These are phyloP conservation scores for Penicillium coprophilum DNA, from an alignment of 495 filamentous ascomycete genomes.

Conservation along the genomic window DNA sequence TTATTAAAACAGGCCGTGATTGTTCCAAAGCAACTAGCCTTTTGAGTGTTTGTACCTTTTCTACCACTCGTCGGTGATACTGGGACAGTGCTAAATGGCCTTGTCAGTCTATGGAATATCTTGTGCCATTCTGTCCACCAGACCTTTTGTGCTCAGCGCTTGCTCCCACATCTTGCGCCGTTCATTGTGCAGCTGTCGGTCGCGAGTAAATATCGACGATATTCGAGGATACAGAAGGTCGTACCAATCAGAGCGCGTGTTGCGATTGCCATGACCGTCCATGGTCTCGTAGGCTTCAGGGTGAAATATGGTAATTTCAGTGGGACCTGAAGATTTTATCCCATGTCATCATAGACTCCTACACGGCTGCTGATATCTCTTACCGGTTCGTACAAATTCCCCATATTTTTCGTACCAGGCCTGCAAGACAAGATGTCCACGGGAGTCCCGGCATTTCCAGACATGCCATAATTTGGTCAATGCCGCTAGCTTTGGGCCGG, in stretches of 20 bases:
- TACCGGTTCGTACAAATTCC: constrained; percentile 38
- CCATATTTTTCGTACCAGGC: constrained; percentile 39
- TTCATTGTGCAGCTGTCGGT: constrained; percentile 24
- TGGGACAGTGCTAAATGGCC: neutral
- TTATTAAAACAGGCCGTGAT: constrained; percentile 22
- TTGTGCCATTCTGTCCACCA: neutral
- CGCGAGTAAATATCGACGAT: constrained; percentile 39
- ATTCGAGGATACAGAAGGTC: constrained; percentile 37
- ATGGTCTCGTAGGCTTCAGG: constrained; percentile 26
- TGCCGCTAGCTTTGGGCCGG: constrained; percentile 38
- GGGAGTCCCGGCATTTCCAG: constrained; percentile 26
- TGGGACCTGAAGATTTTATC: constrained; percentile 24
- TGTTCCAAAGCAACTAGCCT: neutral
- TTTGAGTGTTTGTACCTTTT: constrained; percentile 1
- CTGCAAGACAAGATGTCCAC: constrained; percentile 34
- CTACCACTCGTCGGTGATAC: constrained; percentile 1
- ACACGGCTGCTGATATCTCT: neutral
- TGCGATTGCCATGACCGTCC: constrained; percentile 26
- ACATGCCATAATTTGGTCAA: constrained; percentile 46
- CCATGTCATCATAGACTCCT: no score
- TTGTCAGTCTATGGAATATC: neutral
- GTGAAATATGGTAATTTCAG: constrained; percentile 37
- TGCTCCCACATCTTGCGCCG: constrained; percentile 37
- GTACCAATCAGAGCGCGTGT: constrained; percentile 42
- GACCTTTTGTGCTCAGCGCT: constrained; percentile 26